Evolutionary conservation across 2,329 filamentous ascomycete species (phyloP), one percentile per base, ranked within the genome.

Genomic region (Raffaelea ambrosiae): DNA sequence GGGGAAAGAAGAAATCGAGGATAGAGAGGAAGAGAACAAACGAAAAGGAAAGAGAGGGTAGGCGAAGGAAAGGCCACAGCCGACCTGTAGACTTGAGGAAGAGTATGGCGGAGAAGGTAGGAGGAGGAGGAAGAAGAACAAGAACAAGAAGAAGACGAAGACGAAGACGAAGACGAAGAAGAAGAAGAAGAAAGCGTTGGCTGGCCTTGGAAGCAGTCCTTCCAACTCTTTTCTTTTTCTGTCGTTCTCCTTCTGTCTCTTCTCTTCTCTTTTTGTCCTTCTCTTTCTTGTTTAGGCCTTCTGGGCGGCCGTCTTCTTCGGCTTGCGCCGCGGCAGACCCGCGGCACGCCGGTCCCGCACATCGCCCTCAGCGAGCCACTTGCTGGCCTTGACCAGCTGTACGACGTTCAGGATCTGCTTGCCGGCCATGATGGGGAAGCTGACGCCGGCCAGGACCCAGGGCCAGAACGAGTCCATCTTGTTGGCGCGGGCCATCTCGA

Each of bases 321-420:
- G 29, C 40, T 46, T 48, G 31, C 23, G 39, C 56, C 71, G 72
- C 21, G 76, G 73, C 23, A 82, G 61, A 3, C 79, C 80, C 51
- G 64, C 66, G 21, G 67, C 70, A 56, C 64, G 77, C 58, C 88
- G 77, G 52, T 76, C 72, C 58, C 79, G 74, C 33, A 85, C 66
- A 59, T 98, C 93, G n/a, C 89, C 89, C 67, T 97, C 90, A 0
- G 88, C 93, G 36, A 98, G 74, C 83, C 88, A 94, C 61, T 81
- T 82, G 67, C 88, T 90, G 7, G 93, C 93, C 67, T 96, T 95
- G 61, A 95, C 79, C 58, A 98, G 77, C 72, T 98, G 93, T 43
- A 97, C 77, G 44, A 96, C 76, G 60, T 98, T 98, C 74, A 97
- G 88, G 60, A 86, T 76, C 64, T 98, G 93, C 77, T 98, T 98